These are phyloP conservation scores for Straminergon stramineum DNA, from an alignment of 225 moss, liverwort and hornwort species.

Conservation along the genomic window DNA sequence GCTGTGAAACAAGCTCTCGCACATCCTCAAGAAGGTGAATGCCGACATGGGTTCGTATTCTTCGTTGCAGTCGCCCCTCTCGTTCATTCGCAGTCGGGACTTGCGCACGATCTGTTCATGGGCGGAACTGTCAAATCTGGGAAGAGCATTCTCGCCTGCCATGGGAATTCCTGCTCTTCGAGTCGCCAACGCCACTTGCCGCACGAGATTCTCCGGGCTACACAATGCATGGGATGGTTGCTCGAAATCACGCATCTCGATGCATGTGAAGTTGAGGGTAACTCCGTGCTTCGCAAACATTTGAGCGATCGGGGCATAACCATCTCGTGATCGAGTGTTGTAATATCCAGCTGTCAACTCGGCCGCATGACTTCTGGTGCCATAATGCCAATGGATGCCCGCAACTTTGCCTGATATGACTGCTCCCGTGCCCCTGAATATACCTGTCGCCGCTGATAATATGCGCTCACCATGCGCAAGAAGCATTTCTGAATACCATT, in stretches of 20 bases:
- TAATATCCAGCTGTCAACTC: constrained; percentile 77
- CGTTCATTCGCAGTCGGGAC: constrained; percentile 47
- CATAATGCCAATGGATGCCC: constrained; percentile 75
- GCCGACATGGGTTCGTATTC: constrained; percentile 61
- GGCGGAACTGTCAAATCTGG: constrained; percentile 54
- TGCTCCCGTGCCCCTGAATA: constrained; percentile 64
- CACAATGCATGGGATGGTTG: constrained; percentile 56
- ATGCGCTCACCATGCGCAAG: constrained; percentile 55
- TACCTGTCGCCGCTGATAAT: constrained; percentile 39
- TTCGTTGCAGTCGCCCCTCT: constrained; percentile 21
- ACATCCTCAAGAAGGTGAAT: constrained; percentile 71
- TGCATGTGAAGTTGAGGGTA: constrained; percentile 68
- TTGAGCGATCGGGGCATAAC: constrained; percentile 54
- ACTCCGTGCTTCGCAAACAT: constrained; percentile 62
- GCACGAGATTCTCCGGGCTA: constrained; percentile 56
- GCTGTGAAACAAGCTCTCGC: constrained; percentile 48
- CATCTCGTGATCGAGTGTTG: constrained; percentile 56
- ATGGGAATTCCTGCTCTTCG: constrained; percentile 50
- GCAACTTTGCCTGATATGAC: constrained; percentile 70
- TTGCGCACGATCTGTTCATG: constrained; percentile 69
- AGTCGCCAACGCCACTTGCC: constrained; percentile 55
- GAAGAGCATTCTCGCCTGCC: constrained; percentile 73
- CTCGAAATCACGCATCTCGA: constrained; percentile 68
- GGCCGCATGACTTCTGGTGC: constrained; percentile 66
- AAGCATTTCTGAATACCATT: constrained; percentile 76